Evolutionary conservation across 1,139 yeast genomes (phyloP).

Genomic region (Lipomyces yarrowii): DNA sequence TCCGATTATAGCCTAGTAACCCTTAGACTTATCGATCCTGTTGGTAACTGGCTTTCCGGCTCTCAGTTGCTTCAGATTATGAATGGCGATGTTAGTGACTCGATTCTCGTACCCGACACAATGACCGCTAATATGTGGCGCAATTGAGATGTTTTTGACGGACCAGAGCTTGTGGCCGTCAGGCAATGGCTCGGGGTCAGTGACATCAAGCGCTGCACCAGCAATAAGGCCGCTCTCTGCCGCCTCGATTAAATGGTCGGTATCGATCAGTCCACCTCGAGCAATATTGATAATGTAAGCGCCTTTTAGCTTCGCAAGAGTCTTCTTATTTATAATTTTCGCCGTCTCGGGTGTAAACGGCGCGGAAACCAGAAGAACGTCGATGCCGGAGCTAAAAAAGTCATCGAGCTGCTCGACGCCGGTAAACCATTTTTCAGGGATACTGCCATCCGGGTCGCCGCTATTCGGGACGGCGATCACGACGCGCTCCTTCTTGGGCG

Average conservation of each 20-base stretch:
- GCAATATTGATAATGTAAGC: slow-evolving; percentile 82
- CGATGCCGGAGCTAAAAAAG: slow-evolving; percentile 61
- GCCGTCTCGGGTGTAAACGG: slow-evolving; percentile 81
- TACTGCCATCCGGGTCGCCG: slow-evolving; percentile 34
- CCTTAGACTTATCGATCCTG: slow-evolving; percentile 20
- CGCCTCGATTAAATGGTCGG: slow-evolving; percentile 78
- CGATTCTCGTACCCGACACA: slow-evolving; percentile 59
- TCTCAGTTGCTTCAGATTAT: slow-evolving; percentile 27
- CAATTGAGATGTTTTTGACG: slow-evolving; percentile 73
- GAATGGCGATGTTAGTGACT: slow-evolving; percentile 28
- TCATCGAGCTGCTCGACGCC: slow-evolving; percentile 67
- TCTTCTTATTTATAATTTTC: slow-evolving; percentile 74
- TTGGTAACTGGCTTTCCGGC: slow-evolving; percentile 26
- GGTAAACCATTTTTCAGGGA: slow-evolving; percentile 51
- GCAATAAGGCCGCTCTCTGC: slow-evolving; percentile 81
- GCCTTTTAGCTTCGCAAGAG: slow-evolving; percentile 85
- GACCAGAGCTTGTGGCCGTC: slow-evolving; percentile 75
- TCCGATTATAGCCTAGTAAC: slow-evolving; percentile 14
- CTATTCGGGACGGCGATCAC: slow-evolving; percentile 33
- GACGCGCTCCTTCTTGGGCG: slow-evolving; percentile 30
- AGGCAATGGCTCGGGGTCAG: slow-evolving; percentile 80
- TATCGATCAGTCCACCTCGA: slow-evolving; percentile 86
- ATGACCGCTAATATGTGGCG: slow-evolving; percentile 93
- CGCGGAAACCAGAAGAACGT: slow-evolving; percentile 77
- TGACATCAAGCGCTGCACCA: slow-evolving; percentile 87